Evolutionary conservation across 805 yeast genomes (phyloP), one percentile per base, ranked within the genome.

Genomic region (Lipomyces orientalis): DNA sequence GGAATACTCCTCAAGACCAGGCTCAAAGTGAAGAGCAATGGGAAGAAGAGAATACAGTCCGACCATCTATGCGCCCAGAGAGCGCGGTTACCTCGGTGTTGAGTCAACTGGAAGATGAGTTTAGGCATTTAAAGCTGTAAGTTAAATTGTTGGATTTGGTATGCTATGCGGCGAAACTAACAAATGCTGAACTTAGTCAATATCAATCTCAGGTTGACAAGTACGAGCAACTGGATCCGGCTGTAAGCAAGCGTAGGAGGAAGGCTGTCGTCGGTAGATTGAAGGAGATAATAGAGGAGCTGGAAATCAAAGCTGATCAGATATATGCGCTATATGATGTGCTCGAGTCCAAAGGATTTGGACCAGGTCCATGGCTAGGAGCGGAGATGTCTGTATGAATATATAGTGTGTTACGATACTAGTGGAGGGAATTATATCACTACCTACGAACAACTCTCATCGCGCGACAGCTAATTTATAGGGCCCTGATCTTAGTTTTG

Each of bases 251-350:
- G 61, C 66, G 67, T 10, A 46, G 46, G 57, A 64, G 74, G 29
- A 70, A 69, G 62, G 56, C 60, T 14, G 4, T 72, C 7, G 72
- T 64, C 29, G 33, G 7, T 8, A 46, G 58, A 25, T 16, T 72
- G 52, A 65, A 57, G 51, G 59, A 49, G 29, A 51, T 64, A 6
- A 60, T 70, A 5, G 72, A 66, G 35, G 65, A 46, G 16, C 56
- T 72, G 25, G 74, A 71, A 46, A 55, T 10, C 46, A 72, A 71
- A 55, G 69, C 74, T 2, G 74, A 72, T 37, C 74, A 72, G 54
- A 72, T 72, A 7, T 72, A 72, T 54, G 67, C 74, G 14, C 58
- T 72, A 35, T 64, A 71, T 34, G 74, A 72, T 43, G 69, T 69
- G 10, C 35, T 67, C n/a, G 68, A 69, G 33, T 43, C 49, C 25